A percentile compares a stretch with the other conserved stretches of the same genome.
phyloP scores from a whole-genome alignment of 2,329 filamentous ascomycete genomes.

The Zopfia rhizophila region DNA sequence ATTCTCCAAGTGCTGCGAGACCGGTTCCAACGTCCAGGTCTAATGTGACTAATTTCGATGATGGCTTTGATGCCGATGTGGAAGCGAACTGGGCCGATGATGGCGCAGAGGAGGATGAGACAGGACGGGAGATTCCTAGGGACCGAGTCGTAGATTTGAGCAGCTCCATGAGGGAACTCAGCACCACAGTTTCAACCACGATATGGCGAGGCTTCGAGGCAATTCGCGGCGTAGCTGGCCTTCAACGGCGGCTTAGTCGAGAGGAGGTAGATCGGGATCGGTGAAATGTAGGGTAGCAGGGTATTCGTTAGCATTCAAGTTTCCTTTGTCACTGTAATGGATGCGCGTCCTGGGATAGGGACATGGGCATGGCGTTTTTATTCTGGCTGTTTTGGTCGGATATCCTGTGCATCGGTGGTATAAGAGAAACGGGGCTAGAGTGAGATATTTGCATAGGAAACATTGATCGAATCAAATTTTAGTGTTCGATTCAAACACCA shows the following conservation, averaged over 20 bases:
- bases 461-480: constrained; percentile 14
- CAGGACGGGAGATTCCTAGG: constrained; percentile 25
- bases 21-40: constrained; percentile 52
- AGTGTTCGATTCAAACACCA: no score
- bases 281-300: constrained; percentile 24
- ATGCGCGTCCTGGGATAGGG: background rate
- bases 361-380: constrained; percentile 14
- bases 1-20: constrained; percentile 62
- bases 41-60: constrained; percentile 13
- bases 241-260: constrained; percentile 39
- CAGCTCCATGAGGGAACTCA: constrained; percentile 41
- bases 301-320: background rate
- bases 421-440: background rate
- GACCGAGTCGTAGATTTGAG: constrained; percentile 27
- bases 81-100: constrained; percentile 46
- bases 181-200: constrained; percentile 45
- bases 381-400: constrained; percentile 14
- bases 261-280: constrained; percentile 49
- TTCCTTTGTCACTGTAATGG: background rate
- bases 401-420: constrained; percentile 8
- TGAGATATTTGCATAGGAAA: background rate
- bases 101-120: constrained; percentile 54
- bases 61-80: constrained; percentile 34
- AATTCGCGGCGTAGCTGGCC: constrained; percentile 39
- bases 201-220: constrained; percentile 50